Conservation (phyloP, 768 basidiomycete species). For the Tylopilus subfusipes region DNA sequence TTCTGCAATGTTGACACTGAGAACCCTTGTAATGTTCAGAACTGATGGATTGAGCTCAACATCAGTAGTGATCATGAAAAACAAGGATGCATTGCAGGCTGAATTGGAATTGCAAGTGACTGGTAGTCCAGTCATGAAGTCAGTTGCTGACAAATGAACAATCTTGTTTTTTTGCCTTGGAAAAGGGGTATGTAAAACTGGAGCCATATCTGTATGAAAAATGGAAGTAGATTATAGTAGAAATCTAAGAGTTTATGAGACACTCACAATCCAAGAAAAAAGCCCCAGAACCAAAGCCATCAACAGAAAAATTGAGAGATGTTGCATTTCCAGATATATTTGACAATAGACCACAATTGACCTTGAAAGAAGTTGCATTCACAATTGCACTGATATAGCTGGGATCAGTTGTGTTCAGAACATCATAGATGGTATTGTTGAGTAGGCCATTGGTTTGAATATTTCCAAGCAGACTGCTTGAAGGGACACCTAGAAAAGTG, state of each 20-base stretch:
- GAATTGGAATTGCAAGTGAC: too few relatives aligned
- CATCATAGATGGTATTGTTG: not conserved
- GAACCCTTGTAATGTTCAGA: not conserved
- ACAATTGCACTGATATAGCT: not conserved
- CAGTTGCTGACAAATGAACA: too few relatives aligned
- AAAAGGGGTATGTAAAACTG: too few relatives aligned
- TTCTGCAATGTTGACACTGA: not conserved
- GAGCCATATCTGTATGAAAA: too few relatives aligned
- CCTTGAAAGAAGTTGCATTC: not conserved
- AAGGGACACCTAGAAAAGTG: not conserved
- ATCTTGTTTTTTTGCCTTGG: too few relatives aligned
- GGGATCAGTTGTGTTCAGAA: not conserved
- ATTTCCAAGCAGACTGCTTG: not conserved
- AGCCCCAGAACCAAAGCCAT: not conserved
- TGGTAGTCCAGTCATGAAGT: too few relatives aligned
- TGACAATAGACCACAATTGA: not conserved
- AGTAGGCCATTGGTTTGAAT: conserved; percentile 3
- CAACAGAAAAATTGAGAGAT: not conserved
- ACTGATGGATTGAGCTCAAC: not conserved
- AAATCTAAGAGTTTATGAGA: too few relatives aligned
- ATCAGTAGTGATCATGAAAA: too few relatives aligned
- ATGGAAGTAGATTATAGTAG: too few relatives aligned
- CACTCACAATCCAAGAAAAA: not conserved
- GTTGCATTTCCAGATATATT: not conserved
- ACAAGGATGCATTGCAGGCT: too few relatives aligned